Evolutionary conservation across 2,329 filamentous ascomycete species (phyloP).

Genomic region (Drechslera avenae): DNA sequence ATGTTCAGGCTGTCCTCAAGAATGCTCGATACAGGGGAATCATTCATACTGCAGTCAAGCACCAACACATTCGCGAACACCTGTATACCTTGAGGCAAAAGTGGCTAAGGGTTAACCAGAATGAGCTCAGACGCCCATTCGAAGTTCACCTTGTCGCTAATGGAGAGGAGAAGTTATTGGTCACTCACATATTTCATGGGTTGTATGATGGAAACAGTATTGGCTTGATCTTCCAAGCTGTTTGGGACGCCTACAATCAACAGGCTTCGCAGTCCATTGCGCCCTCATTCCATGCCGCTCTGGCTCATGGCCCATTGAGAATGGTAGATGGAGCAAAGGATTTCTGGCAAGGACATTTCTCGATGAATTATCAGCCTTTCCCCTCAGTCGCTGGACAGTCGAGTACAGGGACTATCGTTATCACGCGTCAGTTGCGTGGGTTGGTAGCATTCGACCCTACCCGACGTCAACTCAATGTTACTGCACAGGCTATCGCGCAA

Average conservation of each 20-base stretch:
- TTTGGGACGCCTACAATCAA: slow-evolving; percentile 60
- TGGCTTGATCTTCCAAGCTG: slow-evolving; percentile 65
- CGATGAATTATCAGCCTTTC: slow-evolving; percentile 40
- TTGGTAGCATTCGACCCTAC: slow-evolving; percentile 56
- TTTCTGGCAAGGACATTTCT: slow-evolving; percentile 72
- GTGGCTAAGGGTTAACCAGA: slow-evolving; percentile 63
- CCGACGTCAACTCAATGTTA: slow-evolving; percentile 68
- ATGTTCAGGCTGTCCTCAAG: slow-evolving; percentile 71
- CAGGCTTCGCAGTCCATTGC: slow-evolving; percentile 36
- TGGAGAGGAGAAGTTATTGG: slow-evolving; percentile 51
- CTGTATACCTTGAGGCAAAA: slow-evolving; percentile 47
- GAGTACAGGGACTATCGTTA: slow-evolving; percentile 24
- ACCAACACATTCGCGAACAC: slow-evolving; percentile 22
- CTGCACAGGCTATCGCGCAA: slow-evolving; percentile 79
- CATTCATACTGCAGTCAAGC: slow-evolving; percentile 25
- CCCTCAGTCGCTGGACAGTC: slow-evolving; percentile 29
- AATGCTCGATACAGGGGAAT: slow-evolving; percentile 30
- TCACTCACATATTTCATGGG: slow-evolving; percentile 79
- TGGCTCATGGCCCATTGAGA: slow-evolving; percentile 72
- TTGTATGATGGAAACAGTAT: slow-evolving; percentile 87
- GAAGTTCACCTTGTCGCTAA: slow-evolving; percentile 54
- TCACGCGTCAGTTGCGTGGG: slow-evolving; percentile 41
- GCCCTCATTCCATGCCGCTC: slow-evolving; percentile 67
- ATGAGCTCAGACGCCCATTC: slow-evolving; percentile 58
- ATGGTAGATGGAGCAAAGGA: slow-evolving; percentile 53